phyloP scores from a whole-genome alignment of 306 rosid genomes.

The Argentina anserina region DNA sequence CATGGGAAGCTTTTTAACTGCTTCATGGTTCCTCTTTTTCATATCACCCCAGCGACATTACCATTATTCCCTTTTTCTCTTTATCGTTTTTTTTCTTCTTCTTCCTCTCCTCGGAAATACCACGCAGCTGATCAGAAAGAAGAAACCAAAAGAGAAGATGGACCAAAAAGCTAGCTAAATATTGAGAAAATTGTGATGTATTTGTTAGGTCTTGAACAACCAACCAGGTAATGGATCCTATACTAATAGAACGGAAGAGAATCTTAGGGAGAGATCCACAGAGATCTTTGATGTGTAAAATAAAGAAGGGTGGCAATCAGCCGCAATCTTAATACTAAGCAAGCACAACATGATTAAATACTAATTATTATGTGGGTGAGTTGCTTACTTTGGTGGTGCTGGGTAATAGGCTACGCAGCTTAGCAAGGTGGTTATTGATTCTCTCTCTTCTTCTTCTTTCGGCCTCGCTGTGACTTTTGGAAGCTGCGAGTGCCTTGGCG shows the following conservation, averaged over 20 bases:
- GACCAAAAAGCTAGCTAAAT: not conserved
- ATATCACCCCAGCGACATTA: slow-evolving; percentile 62
- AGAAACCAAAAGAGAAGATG: slow-evolving; percentile 18
- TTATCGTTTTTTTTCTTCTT: not conserved
- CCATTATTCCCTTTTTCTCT: slow-evolving; percentile 35
- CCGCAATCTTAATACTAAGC: not conserved
- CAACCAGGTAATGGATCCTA: slow-evolving; percentile 16
- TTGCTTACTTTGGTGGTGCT: slow-evolving; percentile 84
- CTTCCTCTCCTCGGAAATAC: slow-evolving; percentile 50
- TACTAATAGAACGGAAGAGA: slow-evolving; percentile 27
- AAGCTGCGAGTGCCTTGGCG: slow-evolving; percentile 90
- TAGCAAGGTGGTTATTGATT: slow-evolving; percentile 91
- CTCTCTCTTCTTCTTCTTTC: slow-evolving; percentile 91
- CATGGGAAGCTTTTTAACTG: slow-evolving; percentile 59
- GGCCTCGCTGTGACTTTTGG: slow-evolving; percentile 90
- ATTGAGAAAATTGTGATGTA: not conserved
- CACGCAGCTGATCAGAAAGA: slow-evolving; percentile 34
- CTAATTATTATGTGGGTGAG: not conserved
- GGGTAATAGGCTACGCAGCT: slow-evolving; percentile 79
- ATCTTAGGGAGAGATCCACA: slow-evolving; percentile 40
- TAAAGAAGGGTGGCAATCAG: slow-evolving; percentile 9
- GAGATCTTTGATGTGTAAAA: slow-evolving; percentile 26
- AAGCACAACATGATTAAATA: slow-evolving; percentile 4
- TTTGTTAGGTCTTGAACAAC: slow-evolving; percentile 31
- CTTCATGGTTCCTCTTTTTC: slow-evolving; percentile 59